Evolutionary conservation across 1,139 yeast genomes (phyloP).

Genomic region (Hansenula sp.): DNA sequence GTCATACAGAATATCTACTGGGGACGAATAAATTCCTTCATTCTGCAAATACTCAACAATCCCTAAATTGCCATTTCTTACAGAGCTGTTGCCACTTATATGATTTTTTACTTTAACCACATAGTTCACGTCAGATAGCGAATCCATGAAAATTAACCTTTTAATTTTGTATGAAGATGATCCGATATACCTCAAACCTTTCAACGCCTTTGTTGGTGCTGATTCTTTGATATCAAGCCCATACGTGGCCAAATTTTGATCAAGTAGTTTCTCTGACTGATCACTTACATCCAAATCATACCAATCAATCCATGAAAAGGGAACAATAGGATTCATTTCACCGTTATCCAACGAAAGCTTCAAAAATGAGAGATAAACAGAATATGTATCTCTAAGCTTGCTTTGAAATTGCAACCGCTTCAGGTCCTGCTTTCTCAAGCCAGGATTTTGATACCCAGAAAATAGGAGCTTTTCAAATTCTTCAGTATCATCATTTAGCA

Average conservation of each 20-base stretch:
- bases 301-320: slow-evolving; percentile 3
- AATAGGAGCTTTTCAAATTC: too few relatives aligned
- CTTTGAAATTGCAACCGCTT: background rate
- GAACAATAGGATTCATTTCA: background rate
- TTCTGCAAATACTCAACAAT: background rate
- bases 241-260: too few relatives aligned
- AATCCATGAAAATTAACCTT: background rate
- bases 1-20: background rate
- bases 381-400: background rate
- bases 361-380: background rate
- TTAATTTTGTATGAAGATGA: background rate
- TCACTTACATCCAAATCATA: background rate
- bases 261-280: too few relatives aligned
- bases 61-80: background rate
- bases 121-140: background rate
- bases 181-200: background rate
- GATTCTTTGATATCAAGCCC: background rate
- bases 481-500: too few relatives aligned
- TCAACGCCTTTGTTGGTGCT: background rate
- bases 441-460: too few relatives aligned
- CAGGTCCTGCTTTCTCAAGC: too few relatives aligned
- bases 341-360: background rate
- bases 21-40: background rate
- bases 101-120: background rate
- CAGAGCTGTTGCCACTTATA: background rate